Percentiles rank a stretch among this genome's conserved stretches.
phyloP scores from a whole-genome alignment of 805 yeast genomes.

The Cyberlindnera subsufficiens region DNA sequence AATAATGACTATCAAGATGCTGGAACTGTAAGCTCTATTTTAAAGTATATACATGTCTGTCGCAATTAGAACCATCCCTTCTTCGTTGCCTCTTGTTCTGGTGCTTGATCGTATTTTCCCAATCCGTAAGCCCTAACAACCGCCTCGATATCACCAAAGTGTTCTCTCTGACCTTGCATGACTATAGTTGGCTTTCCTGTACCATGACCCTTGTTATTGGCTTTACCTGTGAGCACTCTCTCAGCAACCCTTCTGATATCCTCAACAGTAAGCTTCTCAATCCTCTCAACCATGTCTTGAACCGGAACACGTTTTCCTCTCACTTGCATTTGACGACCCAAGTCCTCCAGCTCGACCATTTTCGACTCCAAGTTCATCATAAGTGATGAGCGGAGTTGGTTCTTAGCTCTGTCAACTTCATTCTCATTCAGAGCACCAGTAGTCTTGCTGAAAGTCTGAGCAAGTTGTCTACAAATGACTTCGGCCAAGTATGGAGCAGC shows the following conservation, averaged over 20 bases:
- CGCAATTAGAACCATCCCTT: constrained; percentile 23
- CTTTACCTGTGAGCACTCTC: constrained; percentile 66
- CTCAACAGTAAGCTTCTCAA: constrained; percentile 56
- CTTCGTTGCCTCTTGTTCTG: constrained; percentile 7
- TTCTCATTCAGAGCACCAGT: constrained; percentile 57
- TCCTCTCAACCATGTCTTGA: constrained; percentile 73
- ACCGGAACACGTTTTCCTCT: constrained; percentile 73
- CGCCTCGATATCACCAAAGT: constrained; percentile 76
- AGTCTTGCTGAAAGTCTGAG: constrained; percentile 42
- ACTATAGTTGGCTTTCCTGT: constrained; percentile 76
- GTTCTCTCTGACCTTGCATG: constrained; percentile 80
- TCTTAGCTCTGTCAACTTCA: constrained; percentile 87
- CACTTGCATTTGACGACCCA: constrained; percentile 90
- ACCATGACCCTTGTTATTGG: constrained; percentile 38
- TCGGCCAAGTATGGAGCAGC: constrained; percentile 84
- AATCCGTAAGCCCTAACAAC: constrained; percentile 68
- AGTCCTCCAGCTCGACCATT: constrained; percentile 89
- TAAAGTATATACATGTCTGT: neutral
- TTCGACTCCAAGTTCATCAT: constrained; percentile 91
- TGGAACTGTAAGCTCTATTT: neutral
- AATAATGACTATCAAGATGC: neutral
- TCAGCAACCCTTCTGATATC: constrained; percentile 74
- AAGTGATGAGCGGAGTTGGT: constrained; percentile 80
- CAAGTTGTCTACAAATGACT: constrained; percentile 62
- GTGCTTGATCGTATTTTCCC: constrained; percentile 12